Evolutionary conservation across 208 protist genomes (phyloP).

Genomic region (Acanthamoeba quina): DNA sequence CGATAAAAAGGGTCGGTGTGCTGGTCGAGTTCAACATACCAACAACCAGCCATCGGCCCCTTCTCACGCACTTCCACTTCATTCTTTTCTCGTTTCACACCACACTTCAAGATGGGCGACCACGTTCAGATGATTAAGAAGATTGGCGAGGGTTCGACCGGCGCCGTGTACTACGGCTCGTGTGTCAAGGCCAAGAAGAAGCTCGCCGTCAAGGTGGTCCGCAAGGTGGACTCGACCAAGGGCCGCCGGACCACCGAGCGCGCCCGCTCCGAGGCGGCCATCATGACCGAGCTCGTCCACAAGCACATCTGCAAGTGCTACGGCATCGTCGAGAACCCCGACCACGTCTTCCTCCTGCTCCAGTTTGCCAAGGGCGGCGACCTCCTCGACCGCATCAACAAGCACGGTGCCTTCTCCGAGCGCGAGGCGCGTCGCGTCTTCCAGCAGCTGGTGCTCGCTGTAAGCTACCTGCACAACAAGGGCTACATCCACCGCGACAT

Average conservation of each 20-base stretch:
- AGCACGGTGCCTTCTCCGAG: conserved; percentile 30
- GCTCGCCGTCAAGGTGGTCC: conserved; percentile 35
- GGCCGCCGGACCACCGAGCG: conserved; percentile 26
- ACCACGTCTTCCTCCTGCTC: conserved; percentile 64
- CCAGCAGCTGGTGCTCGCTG: conserved; percentile 53
- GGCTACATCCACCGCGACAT: conserved; percentile 68
- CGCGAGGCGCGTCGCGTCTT: conserved; percentile 46
- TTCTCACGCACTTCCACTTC: neutral
- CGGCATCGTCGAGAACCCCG: conserved; percentile 44
- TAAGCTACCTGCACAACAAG: conserved; percentile 32
- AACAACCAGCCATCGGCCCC: neutral
- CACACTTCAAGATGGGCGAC: conserved; percentile 1
- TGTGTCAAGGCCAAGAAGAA: conserved; percentile 67
- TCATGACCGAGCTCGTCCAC: conserved; percentile 37
- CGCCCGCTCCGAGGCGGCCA: neutral
- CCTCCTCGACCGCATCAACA: conserved; percentile 55
- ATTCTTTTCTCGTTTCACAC: neutral
- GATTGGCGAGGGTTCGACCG: conserved; percentile 50
- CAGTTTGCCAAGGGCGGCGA: conserved; percentile 45
- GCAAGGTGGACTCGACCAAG: conserved; percentile 53
- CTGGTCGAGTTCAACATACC: too few species aligned
- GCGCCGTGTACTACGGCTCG: conserved; percentile 47
- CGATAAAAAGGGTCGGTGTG: too few species aligned
- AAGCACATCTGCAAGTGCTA: conserved; percentile 40
- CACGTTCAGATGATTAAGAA: conserved; percentile 42